Conservation (phyloP, 2,329 filamentous ascomycete species). For the Parafenestella ontariensis region DNA sequence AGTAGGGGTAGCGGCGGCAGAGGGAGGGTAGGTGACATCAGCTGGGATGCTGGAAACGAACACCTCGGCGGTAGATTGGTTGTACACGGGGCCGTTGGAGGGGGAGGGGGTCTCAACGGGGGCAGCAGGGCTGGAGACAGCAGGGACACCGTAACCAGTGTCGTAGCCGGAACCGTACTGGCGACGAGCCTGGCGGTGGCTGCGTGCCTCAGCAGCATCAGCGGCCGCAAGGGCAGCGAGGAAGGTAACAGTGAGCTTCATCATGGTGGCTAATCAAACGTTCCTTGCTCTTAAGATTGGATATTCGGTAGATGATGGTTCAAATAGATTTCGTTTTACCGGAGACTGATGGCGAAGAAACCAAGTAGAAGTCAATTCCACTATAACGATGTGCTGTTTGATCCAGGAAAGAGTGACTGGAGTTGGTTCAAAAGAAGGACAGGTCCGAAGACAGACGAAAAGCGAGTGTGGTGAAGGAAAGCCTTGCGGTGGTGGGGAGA, state of each 20-base stretch:
- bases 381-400: slow-evolving; percentile 22
- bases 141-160: slow-evolving; percentile 20
- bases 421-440: slow-evolving; percentile 43
- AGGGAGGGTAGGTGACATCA: slow-evolving; percentile 12
- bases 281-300: slow-evolving; percentile 35
- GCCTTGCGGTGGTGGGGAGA: slow-evolving; percentile 44
- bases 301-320: slow-evolving; percentile 7
- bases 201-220: slow-evolving; percentile 40
- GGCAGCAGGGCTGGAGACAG: slow-evolving; percentile 13
- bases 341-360: slow-evolving; percentile 33
- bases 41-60: slow-evolving; percentile 15
- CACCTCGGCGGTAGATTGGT: slow-evolving; percentile 8
- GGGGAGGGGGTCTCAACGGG: slow-evolving; percentile 2
- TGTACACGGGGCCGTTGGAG: not conserved
- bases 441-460: slow-evolving; percentile 40
- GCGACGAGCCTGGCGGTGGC: slow-evolving; percentile 38
- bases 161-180: slow-evolving; percentile 26
- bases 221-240: slow-evolving; percentile 40
- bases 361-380: slow-evolving; percentile 43
- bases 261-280: slow-evolving; percentile 21
- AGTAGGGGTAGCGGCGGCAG: slow-evolving; percentile 14
- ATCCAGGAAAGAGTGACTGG: slow-evolving; percentile 50
- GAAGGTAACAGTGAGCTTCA: slow-evolving; percentile 46
- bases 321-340: slow-evolving; percentile 15
- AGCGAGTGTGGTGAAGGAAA: slow-evolving; percentile 46